Evolutionary conservation across 306 rosid species (phyloP), one percentile per base, ranked within the genome.

Genomic region (Clitoria ternatea): DNA sequence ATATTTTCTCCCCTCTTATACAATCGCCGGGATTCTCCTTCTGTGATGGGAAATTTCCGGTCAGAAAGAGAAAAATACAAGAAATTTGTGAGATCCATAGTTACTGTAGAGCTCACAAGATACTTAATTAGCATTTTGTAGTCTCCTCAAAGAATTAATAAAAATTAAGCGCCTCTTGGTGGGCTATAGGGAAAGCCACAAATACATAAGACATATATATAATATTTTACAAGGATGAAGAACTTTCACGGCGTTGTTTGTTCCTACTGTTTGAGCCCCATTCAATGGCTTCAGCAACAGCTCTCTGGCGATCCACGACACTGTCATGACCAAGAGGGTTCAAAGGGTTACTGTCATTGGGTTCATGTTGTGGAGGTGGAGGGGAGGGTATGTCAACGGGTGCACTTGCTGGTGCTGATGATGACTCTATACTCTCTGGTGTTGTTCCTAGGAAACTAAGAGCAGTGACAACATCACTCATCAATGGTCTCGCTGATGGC

Each of bases 381-480:
- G 86, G 76, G 12, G 88, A 78, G 4, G 85, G 80, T 24, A 49
- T 48, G 30, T 36, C 78, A 32, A 65, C 10, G 0, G 78, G 69
- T 19, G 81, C 40, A 5, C 42, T 2, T 7, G 10, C 26, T 17
- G n/a, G n/a, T n/a, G n/a, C n/a, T 4, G 3, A 30, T 18, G 1
- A n/a, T n/a, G n/a, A n/a, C n/a, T 81, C 83, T 18, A 66, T 35
- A 22, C 0, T 40, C 65, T 13, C 47, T 42, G 76, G 82, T 26
- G 3, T 12, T 26, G 70, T 69, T 4, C 96, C 96, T 7, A 94
- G 86, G 69, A 87, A 83, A 54, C 92, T 85, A 7, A 94, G 95
- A 47, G 98, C 98, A 1, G 91, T 91, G 19, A 94, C 98, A 1
- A 90, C 95, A 42, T 94, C 97, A 17, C 95, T 87, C 18, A 94